Evolutionary conservation across 23 red algal species (phyloP).

Genomic region (Cyanidioschyzon merolae): DNA sequence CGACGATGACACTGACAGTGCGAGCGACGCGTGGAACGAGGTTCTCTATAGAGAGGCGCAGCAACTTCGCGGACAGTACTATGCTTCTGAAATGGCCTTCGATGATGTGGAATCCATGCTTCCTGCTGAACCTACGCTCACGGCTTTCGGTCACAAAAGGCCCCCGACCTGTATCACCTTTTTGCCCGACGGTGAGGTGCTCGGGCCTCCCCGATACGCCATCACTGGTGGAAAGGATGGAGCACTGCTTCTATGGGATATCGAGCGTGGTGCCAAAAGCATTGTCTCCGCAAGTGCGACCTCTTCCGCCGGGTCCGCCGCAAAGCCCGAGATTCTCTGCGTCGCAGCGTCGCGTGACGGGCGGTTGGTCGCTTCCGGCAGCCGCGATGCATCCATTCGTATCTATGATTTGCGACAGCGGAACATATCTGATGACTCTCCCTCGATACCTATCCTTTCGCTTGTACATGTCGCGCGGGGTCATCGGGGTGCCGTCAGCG

Average conservation of each 20-base stretch:
- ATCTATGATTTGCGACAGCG: not conserved
- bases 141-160: not conserved
- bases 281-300: not conserved
- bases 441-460: not conserved
- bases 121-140: not conserved
- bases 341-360: constrained; percentile 4
- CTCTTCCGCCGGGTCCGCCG: not conserved
- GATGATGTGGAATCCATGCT: not conserved
- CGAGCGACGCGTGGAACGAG: not conserved
- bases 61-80: not conserved
- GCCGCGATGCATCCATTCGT: not conserved
- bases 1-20: not conserved
- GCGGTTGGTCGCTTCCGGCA: not conserved
- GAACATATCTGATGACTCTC: not conserved
- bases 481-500: not conserved
- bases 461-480: not conserved
- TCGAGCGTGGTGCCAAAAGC: not conserved
- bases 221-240: constrained; percentile 14
- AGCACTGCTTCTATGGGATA: not conserved
- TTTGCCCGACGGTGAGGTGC: not conserved
- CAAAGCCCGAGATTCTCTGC: not conserved
- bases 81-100: not conserved
- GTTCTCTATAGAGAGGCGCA: not conserved
- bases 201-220: not conserved
- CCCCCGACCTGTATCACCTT: constrained; percentile 1